phyloP scores from a whole-genome alignment of 305 asterid genomes.

The Fraxinus latifolia region DNA sequence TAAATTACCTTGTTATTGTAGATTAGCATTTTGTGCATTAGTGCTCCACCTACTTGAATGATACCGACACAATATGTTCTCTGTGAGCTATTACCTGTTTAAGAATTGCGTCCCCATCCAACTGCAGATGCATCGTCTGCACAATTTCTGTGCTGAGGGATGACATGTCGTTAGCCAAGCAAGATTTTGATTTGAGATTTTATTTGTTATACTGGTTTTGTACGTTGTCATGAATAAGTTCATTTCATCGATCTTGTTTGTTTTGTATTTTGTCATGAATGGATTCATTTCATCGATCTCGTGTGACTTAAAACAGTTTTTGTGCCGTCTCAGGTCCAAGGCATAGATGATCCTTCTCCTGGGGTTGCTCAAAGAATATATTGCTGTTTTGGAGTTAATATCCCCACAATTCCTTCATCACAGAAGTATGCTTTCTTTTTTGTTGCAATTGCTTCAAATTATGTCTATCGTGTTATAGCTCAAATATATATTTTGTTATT shows the following conservation, averaged over 20 bases:
- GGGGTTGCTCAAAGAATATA: constrained; percentile 58
- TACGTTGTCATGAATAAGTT: neutral
- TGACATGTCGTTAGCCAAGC: neutral
- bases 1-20: neutral
- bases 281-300: neutral
- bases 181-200: neutral
- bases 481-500: neutral
- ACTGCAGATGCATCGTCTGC: neutral
- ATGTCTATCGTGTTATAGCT: constrained; percentile 21
- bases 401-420: constrained; percentile 69
- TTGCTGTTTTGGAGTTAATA: constrained; percentile 65
- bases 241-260: neutral
- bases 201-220: constrained; percentile 3
- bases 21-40: neutral
- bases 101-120: neutral
- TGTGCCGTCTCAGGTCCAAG: constrained; percentile 50
- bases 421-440: constrained; percentile 55
- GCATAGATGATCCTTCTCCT: constrained; percentile 50
- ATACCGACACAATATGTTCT: neutral
- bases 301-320: constrained; percentile 1
- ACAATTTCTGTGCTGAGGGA: constrained; percentile 2
- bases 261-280: neutral
- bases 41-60: neutral
- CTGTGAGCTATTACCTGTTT: neutral
- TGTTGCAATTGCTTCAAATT: constrained; percentile 10